A percentile compares a stretch with the other conserved stretches of the same genome.
These are phyloP conservation scores for Penicillium carneum DNA, from an alignment of 2,329 filamentous ascomycete species.

Conservation along the genomic window DNA sequence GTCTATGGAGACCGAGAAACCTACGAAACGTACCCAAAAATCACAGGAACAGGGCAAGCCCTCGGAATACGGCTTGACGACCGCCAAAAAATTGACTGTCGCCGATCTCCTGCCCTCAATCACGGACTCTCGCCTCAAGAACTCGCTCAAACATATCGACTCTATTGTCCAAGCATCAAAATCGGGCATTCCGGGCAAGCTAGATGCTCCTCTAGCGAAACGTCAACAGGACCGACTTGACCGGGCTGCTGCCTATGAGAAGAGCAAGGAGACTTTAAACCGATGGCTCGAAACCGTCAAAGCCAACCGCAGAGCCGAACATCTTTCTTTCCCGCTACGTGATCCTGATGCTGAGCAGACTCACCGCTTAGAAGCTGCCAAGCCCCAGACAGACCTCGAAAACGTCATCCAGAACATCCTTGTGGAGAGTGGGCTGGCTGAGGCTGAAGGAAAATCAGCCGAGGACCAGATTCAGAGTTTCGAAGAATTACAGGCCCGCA, in stretches of 20 bases:
- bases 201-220: conserved; percentile 82
- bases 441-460: conserved; percentile 63
- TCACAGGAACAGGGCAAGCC: conserved; percentile 68
- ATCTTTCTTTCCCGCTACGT: conserved; percentile 83
- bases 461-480: conserved; percentile 72
- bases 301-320: conserved; percentile 87
- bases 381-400: conserved; percentile 81
- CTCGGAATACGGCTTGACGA: conserved; percentile 65
- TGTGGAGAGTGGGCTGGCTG: conserved; percentile 79
- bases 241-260: conserved; percentile 81
- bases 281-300: conserved; percentile 96
- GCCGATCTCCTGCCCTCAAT: conserved; percentile 76
- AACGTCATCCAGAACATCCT: conserved; percentile 86
- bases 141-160: conserved; percentile 75
- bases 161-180: conserved; percentile 58
- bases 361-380: conserved; percentile 63
- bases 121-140: conserved; percentile 77
- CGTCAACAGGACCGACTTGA: conserved; percentile 86
- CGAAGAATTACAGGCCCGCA: conserved; percentile 73
- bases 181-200: conserved; percentile 68
- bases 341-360: conserved; percentile 69
- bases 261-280: conserved; percentile 88
- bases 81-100: conserved; percentile 73
- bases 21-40: conserved; percentile 44
- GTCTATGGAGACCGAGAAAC: conserved; percentile 61